These are phyloP conservation scores for Trebouxia sp. DNA, from an alignment of 139 green algal genomes.

Conservation along the genomic window DNA sequence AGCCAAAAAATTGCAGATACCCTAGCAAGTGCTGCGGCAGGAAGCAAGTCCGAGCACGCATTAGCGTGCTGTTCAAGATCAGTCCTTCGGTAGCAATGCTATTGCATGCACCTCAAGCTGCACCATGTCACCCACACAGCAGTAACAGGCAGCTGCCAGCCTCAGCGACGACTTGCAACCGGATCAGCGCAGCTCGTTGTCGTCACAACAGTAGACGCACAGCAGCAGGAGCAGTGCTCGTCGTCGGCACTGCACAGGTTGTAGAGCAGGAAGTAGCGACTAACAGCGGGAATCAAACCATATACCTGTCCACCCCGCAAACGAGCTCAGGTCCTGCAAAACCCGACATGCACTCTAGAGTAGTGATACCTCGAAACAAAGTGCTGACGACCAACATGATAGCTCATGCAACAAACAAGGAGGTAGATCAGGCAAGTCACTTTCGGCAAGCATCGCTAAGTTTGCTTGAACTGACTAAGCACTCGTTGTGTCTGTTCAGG, in stretches of 20 bases:
- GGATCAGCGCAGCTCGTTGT: background rate
- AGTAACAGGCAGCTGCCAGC: background rate
- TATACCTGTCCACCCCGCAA: background rate
- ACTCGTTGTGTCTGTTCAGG: background rate
- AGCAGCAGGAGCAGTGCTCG: no score
- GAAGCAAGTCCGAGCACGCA: no score
- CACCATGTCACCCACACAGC: background rate
- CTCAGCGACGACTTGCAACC: no score
- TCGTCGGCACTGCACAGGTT: background rate
- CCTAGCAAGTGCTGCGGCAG: no score
- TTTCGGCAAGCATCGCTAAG: background rate
- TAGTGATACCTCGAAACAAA: slow-evolving; percentile 2
- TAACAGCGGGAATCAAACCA: background rate
- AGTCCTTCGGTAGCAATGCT: slow-evolving; percentile 18
- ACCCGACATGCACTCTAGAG: background rate
- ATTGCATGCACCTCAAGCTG: background rate
- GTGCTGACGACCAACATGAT: slow-evolving; percentile 46
- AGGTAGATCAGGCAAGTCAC: slow-evolving; percentile 38
- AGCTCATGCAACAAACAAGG: slow-evolving; percentile 43
- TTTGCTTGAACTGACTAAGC: background rate
- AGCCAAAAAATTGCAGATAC: no score
- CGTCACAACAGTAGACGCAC: background rate
- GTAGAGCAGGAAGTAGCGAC: background rate
- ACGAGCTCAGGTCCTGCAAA: background rate
- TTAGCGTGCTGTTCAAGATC: background rate